Conservation (phyloP, 176 grass and related monocot genomes). For the Microstegium vimineum region DNA sequence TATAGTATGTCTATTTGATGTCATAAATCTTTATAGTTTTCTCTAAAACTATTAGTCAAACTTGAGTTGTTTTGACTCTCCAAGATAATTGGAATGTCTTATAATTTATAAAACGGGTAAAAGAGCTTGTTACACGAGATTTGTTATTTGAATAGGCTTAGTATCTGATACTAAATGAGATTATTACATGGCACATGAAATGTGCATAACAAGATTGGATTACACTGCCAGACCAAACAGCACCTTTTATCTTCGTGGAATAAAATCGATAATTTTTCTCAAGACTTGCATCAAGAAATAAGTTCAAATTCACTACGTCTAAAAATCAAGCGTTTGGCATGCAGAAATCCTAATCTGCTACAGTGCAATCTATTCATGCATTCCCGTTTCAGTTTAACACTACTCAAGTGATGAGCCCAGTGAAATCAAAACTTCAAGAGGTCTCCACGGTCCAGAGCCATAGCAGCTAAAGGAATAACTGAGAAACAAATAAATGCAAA, state of each 20-base stretch:
- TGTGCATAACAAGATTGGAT: no score
- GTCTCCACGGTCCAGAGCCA: not conserved
- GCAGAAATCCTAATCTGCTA: not conserved
- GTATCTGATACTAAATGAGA: no score
- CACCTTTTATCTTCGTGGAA: not conserved
- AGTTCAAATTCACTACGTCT: not conserved
- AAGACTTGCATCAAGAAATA: not conserved
- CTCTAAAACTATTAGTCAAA: no score
- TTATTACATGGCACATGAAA: no score
- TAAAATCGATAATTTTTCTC: not conserved
- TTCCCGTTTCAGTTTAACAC: not conserved
- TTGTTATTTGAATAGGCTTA: no score
- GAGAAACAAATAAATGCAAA: constrained; percentile 12
- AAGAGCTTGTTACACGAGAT: no score
- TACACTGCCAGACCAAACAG: no score
- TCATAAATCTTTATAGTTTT: no score
- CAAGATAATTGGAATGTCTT: no score
- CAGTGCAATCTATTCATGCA: not conserved
- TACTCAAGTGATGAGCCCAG: not conserved
- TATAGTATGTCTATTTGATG: no score
- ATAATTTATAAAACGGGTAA: no score
- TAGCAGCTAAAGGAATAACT: constrained; percentile 11
- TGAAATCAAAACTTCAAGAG: not conserved
- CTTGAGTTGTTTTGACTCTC: no score
- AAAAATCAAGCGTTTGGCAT: not conserved